These are phyloP conservation scores for Colletotrichum sp. DNA, from an alignment of 2,329 filamentous ascomycete genomes.

Conservation along the genomic window DNA sequence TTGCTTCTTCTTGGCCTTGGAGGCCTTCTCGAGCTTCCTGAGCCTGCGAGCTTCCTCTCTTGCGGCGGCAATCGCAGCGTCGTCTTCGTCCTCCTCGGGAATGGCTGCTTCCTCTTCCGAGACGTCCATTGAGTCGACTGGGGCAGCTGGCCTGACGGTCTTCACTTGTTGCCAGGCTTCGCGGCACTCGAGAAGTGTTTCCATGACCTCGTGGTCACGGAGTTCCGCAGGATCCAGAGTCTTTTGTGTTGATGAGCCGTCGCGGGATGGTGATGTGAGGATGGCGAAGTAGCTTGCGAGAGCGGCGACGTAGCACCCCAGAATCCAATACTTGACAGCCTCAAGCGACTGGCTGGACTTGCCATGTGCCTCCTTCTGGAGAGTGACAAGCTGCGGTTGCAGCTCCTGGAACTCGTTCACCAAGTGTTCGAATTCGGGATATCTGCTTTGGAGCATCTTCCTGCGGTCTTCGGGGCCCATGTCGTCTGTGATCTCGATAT, in stretches of 20 bases:
- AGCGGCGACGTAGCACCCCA: constrained; percentile 84
- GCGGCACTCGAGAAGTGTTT: constrained; percentile 78
- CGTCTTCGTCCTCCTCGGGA: constrained; percentile 26
- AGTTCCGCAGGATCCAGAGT: constrained; percentile 78
- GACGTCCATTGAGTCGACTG: constrained; percentile 30
- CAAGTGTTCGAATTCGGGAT: constrained; percentile 90
- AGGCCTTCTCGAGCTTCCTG: constrained; percentile 45
- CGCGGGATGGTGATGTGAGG: constrained; percentile 78
- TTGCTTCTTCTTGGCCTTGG: constrained; percentile 47
- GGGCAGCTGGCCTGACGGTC: constrained; percentile 58
- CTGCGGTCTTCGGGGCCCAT: constrained; percentile 78
- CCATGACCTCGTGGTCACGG: constrained; percentile 91
- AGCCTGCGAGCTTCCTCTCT: constrained; percentile 37
- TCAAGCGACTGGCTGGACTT: constrained; percentile 58
- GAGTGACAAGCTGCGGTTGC: constrained; percentile 65
- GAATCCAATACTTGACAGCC: constrained; percentile 76
- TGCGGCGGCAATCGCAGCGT: constrained; percentile 24
- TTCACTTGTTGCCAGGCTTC: constrained; percentile 80
- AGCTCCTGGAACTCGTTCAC: constrained; percentile 80
- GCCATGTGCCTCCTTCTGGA: constrained; percentile 62
- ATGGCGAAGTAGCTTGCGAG: constrained; percentile 95
- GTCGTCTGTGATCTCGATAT: constrained; percentile 79
- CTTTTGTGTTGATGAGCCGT: constrained; percentile 55
- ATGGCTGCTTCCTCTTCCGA: constrained; percentile 33
- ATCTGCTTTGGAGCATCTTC: constrained; percentile 77